Evolutionary conservation across 805 yeast genomes (phyloP).

Genomic region (Jamesozyma hellenica): DNA sequence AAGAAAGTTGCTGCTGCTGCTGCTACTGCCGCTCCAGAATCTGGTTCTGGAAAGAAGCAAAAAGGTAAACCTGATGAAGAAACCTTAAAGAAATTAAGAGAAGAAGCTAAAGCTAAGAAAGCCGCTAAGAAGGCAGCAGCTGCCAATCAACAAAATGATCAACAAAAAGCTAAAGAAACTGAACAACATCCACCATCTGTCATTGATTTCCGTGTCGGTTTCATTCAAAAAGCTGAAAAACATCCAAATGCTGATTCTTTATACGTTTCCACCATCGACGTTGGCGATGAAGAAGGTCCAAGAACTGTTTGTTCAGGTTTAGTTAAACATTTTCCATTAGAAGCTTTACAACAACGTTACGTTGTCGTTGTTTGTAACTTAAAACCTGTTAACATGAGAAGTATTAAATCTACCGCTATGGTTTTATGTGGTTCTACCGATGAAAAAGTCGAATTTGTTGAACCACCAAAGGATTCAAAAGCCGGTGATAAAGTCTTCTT

Average conservation of each 20-base stretch:
- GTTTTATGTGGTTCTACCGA: slow-evolving; percentile 86
- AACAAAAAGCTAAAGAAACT: slow-evolving; percentile 31
- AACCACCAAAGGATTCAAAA: slow-evolving; percentile 86
- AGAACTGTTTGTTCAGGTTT: slow-evolving; percentile 97
- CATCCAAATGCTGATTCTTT: slow-evolving; percentile 97
- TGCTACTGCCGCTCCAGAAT: slow-evolving; percentile 20
- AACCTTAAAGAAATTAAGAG: slow-evolving; percentile 37
- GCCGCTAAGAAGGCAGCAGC: slow-evolving; percentile 49
- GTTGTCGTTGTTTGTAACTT: slow-evolving; percentile 90
- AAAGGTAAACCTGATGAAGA: slow-evolving; percentile 41
- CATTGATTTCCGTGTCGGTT: slow-evolving; percentile 92
- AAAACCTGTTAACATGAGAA: slow-evolving; percentile 97
- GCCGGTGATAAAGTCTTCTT: slow-evolving; percentile 96
- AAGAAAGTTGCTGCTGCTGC: slow-evolving; percentile 21
- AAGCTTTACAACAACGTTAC: slow-evolving; percentile 89
- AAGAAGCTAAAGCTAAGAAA: slow-evolving; percentile 52
- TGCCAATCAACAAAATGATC: slow-evolving; percentile 33
- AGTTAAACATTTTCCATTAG: slow-evolving; percentile 79
- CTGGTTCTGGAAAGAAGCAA: too few relatives aligned
- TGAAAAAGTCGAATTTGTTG: slow-evolving; percentile 74
- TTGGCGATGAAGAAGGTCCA: slow-evolving; percentile 95
- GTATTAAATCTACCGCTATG: slow-evolving; percentile 92
- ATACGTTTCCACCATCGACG: slow-evolving; percentile 91
- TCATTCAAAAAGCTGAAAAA: slow-evolving; percentile 88
- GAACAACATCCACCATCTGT: slow-evolving; percentile 71